These are phyloP conservation scores for Lichtheimia ramosa DNA, from an alignment of 371 early-diverging fungal species.

Conservation along the genomic window DNA sequence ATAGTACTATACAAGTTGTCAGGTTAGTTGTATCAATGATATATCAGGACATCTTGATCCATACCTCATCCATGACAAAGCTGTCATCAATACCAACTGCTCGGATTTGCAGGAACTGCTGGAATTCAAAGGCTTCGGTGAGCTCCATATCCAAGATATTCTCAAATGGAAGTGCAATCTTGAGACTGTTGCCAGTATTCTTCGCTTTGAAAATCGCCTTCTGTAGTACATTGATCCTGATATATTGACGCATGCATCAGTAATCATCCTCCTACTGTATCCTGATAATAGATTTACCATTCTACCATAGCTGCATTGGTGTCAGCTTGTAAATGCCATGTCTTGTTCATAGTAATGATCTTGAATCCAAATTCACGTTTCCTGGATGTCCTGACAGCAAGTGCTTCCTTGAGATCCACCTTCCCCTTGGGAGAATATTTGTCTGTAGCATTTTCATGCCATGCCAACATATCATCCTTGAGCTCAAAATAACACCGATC, in stretches of 20 bases:
- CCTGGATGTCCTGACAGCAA: conserved; percentile 52
- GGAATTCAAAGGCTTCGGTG: conserved; percentile 57
- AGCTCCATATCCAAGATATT: conserved; percentile 63
- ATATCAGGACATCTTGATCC: neutral
- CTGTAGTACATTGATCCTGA: conserved; percentile 59
- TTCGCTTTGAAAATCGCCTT: conserved; percentile 66
- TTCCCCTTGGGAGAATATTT: conserved; percentile 69
- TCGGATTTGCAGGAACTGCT: conserved; percentile 59
- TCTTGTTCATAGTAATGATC: conserved; percentile 54
- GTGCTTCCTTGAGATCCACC: conserved; percentile 68
- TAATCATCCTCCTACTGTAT: neutral
- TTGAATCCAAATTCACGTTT: conserved; percentile 55
- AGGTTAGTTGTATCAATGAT: neutral
- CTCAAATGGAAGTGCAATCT: conserved; percentile 57
- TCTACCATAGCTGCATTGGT: conserved; percentile 50
- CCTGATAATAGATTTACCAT: conserved; percentile 40
- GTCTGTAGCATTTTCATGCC: conserved; percentile 65
- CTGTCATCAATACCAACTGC: conserved; percentile 62
- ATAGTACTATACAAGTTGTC: conserved; percentile 51
- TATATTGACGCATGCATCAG: conserved; percentile 6
- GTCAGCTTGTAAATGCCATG: conserved; percentile 59
- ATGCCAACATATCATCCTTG: conserved; percentile 61
- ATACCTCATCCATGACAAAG: conserved; percentile 68
- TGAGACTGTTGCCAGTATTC: conserved; percentile 64
- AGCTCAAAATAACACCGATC: conserved; percentile 72